Conservation (phyloP, 352 stramenopile species). For the Globisporangium lucens region DNA sequence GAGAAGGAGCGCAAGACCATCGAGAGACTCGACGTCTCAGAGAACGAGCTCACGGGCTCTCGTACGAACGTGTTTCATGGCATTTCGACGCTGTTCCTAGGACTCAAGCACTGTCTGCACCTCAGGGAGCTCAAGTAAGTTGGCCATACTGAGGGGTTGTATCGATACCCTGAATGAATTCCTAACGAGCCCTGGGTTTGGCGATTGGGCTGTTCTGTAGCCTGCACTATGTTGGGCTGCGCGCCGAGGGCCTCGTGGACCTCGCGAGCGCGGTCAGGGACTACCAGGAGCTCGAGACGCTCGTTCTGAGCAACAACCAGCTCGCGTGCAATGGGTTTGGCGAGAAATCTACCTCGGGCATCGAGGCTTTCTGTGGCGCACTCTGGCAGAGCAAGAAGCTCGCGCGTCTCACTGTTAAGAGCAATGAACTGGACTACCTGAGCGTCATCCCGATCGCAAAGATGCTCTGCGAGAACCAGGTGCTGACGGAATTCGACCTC, state of each 20-base stretch:
- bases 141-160: neutral
- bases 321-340: slow-evolving; percentile 53
- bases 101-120: slow-evolving; percentile 43
- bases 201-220: slow-evolving; percentile 14
- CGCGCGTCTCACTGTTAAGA: slow-evolving; percentile 33
- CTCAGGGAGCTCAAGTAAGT: slow-evolving; percentile 54
- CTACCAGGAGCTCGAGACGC: slow-evolving; percentile 35
- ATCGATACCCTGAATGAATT: neutral
- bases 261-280: slow-evolving; percentile 43
- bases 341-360: slow-evolving; percentile 40
- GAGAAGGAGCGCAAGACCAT: slow-evolving; percentile 45
- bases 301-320: slow-evolving; percentile 49
- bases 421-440: slow-evolving; percentile 61
- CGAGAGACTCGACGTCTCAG: slow-evolving; percentile 45
- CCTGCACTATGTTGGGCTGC: slow-evolving; percentile 32
- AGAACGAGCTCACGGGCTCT: slow-evolving; percentile 47
- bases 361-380: slow-evolving; percentile 54
- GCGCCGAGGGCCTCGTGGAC: slow-evolving; percentile 50
- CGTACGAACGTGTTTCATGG: slow-evolving; percentile 59
- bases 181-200: neutral
- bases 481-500: slow-evolving; percentile 36
- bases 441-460: slow-evolving; percentile 35
- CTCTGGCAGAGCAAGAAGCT: slow-evolving; percentile 50
- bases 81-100: slow-evolving; percentile 37
- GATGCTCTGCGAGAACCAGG: slow-evolving; percentile 60